Percentiles rank a stretch among this genome's conserved stretches.
phyloP scores from a whole-genome alignment of 805 yeast species.

The Suhomyces canberraensis region DNA sequence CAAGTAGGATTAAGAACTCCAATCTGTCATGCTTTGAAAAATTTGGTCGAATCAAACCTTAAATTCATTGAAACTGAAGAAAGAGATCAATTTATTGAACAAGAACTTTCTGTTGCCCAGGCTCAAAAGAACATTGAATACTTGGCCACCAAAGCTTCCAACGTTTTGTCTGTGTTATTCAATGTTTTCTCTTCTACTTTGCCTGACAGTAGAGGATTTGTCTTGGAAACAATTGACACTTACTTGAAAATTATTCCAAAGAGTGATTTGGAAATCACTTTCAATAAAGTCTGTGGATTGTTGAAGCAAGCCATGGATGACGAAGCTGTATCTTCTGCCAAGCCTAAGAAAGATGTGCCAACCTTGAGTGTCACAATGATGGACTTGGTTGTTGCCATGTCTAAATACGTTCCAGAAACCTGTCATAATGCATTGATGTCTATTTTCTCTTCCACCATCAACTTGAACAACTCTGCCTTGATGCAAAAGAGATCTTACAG shows the following conservation, averaged over 20 bases:
- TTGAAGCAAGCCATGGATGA: constrained; percentile 72
- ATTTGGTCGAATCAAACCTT: constrained; percentile 72
- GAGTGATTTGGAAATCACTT: constrained; percentile 68
- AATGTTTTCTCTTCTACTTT: constrained; percentile 89
- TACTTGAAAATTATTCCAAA: constrained; percentile 68
- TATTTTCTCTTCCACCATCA: constrained; percentile 71
- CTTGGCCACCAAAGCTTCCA: constrained; percentile 63
- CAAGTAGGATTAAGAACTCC: constrained; percentile 71
- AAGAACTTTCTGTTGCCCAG: constrained; percentile 54
- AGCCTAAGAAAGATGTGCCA: constrained; percentile 35
- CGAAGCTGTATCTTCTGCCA: constrained; percentile 36
- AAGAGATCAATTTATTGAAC: constrained; percentile 51
- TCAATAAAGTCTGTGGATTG: constrained; percentile 79
- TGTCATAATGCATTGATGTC: constrained; percentile 71
- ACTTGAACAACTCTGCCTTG: constrained; percentile 52
- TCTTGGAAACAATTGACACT: constrained; percentile 81
- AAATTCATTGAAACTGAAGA: constrained; percentile 52
- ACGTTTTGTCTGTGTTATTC: constrained; percentile 80
- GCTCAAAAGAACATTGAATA: constrained; percentile 60
- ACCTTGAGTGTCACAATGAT: constrained; percentile 77
- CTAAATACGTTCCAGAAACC: constrained; percentile 71
- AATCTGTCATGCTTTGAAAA: constrained; percentile 79
- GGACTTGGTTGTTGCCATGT: constrained; percentile 86
- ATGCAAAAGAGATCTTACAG: constrained; percentile 89
- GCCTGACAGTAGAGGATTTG: constrained; percentile 78